A percentile compares a stretch with the other conserved stretches of the same genome.
Conservation (phyloP, 164 flowering plant genomes). For the Vitis rotundifolia region DNA sequence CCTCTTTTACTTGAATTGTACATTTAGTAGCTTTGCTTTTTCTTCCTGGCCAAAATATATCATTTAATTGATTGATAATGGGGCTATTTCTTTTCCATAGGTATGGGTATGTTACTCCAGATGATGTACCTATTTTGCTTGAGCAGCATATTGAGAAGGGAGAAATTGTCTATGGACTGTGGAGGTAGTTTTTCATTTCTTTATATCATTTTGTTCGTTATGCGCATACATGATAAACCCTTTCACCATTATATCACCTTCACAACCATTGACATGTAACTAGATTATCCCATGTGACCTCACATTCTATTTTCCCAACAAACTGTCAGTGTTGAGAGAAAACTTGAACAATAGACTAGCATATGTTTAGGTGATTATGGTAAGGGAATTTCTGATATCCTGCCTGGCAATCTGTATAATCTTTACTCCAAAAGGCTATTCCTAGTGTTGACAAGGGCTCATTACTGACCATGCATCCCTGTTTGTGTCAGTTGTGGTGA, state of each 20-base stretch:
- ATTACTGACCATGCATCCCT: no score
- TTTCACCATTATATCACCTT: no score
- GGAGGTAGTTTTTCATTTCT: constrained; percentile 57
- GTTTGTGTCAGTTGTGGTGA: no score
- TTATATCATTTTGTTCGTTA: not conserved
- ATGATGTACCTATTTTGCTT: constrained; percentile 77
- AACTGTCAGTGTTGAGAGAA: not conserved
- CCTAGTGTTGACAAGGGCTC: no score
- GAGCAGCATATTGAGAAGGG: constrained; percentile 81
- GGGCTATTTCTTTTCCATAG: constrained; percentile 28
- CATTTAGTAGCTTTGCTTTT: not conserved
- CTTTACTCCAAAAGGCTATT: no score
- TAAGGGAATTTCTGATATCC: no score
- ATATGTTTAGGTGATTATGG: no score
- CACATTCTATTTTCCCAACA: not conserved
- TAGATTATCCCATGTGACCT: no score
- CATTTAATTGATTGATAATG: not conserved
- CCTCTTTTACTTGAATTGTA: not conserved
- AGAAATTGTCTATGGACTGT: constrained; percentile 67
- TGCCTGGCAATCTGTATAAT: no score
- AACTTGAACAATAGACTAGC: no score
- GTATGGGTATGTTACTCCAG: constrained; percentile 94
- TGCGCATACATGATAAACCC: no score
- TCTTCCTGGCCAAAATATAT: not conserved
- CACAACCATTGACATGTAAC: no score